phyloP scores from a whole-genome alignment of 2,329 filamentous ascomycete species.

The Aureobasidium subglaciale region DNA sequence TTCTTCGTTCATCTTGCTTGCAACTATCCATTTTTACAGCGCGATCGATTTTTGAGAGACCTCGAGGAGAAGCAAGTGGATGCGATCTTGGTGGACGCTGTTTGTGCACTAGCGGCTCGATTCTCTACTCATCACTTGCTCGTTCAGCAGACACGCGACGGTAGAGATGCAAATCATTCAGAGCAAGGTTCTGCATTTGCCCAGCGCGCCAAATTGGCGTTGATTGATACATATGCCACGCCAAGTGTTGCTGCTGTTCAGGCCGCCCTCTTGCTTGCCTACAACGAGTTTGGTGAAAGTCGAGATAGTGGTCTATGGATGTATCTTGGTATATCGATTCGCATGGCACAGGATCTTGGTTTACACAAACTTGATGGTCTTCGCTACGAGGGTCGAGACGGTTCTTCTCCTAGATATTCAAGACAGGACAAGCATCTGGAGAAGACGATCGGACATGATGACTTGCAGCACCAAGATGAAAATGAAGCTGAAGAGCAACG shows the following conservation, averaged over 20 bases:
- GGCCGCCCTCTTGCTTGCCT: constrained; percentile 74
- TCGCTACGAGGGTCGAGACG: constrained; percentile 47
- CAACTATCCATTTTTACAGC: constrained; percentile 75
- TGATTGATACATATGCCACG: constrained; percentile 75
- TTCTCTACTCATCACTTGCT: constrained; percentile 60
- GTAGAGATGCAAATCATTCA: constrained; percentile 40
- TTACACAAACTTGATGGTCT: constrained; percentile 76
- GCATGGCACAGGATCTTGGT: constrained; percentile 73
- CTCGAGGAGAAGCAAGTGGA: constrained; percentile 75
- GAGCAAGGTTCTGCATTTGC: constrained; percentile 74
- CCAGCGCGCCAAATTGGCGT: constrained; percentile 72
- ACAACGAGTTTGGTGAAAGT: constrained; percentile 81
- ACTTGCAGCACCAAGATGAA: constrained; percentile 33
- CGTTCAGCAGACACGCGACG: constrained; percentile 44
- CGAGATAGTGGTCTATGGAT: constrained; percentile 90
- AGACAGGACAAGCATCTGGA: constrained; percentile 39
- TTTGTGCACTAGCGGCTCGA: constrained; percentile 73
- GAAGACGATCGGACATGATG: constrained; percentile 40
- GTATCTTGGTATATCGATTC: constrained; percentile 82
- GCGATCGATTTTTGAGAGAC: constrained; percentile 64
- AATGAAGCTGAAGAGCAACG: constrained; percentile 35
- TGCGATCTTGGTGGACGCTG: constrained; percentile 76
- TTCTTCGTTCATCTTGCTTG: constrained; percentile 80
- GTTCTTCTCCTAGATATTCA: constrained; percentile 45
- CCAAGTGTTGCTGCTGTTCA: constrained; percentile 79